A percentile compares a stretch with the other conserved stretches of the same genome.
Evolutionary conservation across 1,284 basidiomycete species (phyloP).

Genomic region (Apiotrichum mycotoxinovorans): DNA sequence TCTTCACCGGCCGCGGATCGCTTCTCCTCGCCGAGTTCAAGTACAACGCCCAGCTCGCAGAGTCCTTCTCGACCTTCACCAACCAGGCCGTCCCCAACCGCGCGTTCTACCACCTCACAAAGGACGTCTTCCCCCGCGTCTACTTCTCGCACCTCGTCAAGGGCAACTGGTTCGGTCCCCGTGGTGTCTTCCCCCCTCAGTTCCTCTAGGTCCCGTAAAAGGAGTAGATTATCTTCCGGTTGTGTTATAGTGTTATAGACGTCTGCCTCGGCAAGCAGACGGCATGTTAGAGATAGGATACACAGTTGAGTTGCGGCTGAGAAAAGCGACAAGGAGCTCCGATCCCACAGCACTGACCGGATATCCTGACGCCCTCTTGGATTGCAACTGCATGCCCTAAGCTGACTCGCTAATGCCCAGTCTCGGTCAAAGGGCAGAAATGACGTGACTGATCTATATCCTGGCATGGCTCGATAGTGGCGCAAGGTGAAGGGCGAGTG

Average conservation of each 20-base stretch:
- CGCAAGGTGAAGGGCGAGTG: too few relatives aligned
- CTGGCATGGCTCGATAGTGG: too few relatives aligned
- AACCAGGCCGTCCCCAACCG: slow-evolving; percentile 65
- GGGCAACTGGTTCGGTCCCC: slow-evolving; percentile 52
- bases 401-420: too few relatives aligned
- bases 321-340: too few relatives aligned
- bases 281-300: not conserved
- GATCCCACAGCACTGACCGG: too few relatives aligned
- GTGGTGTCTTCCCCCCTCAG: slow-evolving; percentile 44
- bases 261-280: slow-evolving; percentile 2
- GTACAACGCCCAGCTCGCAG: slow-evolving; percentile 80
- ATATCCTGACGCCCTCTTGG: too few relatives aligned
- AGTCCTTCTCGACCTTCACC: slow-evolving; percentile 67
- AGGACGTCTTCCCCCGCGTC: slow-evolving; percentile 77
- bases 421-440: too few relatives aligned
- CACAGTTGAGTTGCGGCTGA: too few relatives aligned
- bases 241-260: slow-evolving; percentile 4
- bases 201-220: slow-evolving; percentile 10
- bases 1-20: slow-evolving; percentile 53
- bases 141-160: slow-evolving; percentile 84
- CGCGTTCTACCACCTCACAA: slow-evolving; percentile 87
- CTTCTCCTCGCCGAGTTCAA: slow-evolving; percentile 81
- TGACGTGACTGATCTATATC: too few relatives aligned
- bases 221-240: not conserved
- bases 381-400: too few relatives aligned